A percentile compares a stretch with the other conserved stretches of the same genome.
Evolutionary conservation across 2,329 filamentous ascomycete species (phyloP).

Genomic region (Cladorrhinum sp.): DNA sequence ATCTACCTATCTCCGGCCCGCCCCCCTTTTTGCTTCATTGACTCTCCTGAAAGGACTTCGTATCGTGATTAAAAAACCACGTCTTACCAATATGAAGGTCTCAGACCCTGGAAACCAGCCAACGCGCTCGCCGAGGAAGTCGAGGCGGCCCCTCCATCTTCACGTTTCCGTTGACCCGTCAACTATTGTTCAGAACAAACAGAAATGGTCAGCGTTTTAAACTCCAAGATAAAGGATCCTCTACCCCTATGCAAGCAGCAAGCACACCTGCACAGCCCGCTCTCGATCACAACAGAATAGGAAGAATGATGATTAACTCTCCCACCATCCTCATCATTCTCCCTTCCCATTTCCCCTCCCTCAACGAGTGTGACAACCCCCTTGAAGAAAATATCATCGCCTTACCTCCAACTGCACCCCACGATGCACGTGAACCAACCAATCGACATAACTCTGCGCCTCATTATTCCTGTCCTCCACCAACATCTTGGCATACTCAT

Average conservation of each 20-base stretch:
- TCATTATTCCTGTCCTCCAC: constrained; percentile 97
- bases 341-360: background rate
- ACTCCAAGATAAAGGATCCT: background rate
- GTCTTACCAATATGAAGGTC: constrained; percentile 32
- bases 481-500: constrained; percentile 87
- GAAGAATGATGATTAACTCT: background rate
- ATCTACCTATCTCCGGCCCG: no score
- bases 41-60: no score
- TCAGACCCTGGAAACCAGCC: constrained; percentile 37
- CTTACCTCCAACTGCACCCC: constrained; percentile 84
- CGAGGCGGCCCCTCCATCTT: constrained; percentile 42
- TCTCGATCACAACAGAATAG: no score
- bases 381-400: constrained; percentile 17
- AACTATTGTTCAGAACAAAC: constrained; percentile 42
- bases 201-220: constrained; percentile 14
- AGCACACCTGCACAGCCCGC: no score
- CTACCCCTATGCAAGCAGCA: no score
- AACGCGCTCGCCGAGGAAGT: constrained; percentile 45
- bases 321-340: background rate
- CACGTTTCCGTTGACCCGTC: constrained; percentile 69
- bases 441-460: constrained; percentile 96
- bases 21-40: no score
- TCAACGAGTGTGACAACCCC: background rate
- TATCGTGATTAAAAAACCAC: no score
- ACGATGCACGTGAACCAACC: constrained; percentile 93